These are phyloP conservation scores for Yamadazyma oceani DNA, from an alignment of 1,139 yeast genomes.

Conservation along the genomic window DNA sequence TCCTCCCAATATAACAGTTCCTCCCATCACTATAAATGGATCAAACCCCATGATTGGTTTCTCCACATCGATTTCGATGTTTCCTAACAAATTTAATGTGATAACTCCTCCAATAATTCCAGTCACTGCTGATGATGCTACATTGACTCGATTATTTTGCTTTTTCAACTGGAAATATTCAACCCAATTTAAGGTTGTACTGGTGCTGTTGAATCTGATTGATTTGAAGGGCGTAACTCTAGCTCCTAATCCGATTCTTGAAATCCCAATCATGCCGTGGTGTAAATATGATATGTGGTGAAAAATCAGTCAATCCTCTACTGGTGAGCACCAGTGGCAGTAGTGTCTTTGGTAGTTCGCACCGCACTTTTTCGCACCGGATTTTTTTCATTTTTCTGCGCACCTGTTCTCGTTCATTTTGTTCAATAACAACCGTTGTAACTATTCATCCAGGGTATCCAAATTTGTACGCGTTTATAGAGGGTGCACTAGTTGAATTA, in stretches of 20 bases:
- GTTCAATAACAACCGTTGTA: constrained; percentile 2
- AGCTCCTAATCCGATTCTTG: constrained; percentile 4
- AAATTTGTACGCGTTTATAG: background rate
- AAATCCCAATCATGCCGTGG: constrained; percentile 1
- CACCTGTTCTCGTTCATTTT: background rate
- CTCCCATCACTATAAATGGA: constrained; percentile 74
- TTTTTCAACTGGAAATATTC: constrained; percentile 76
- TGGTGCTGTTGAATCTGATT: constrained; percentile 5
- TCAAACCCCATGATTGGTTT: constrained; percentile 83
- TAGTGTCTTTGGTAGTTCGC: background rate
- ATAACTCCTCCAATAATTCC: constrained; percentile 66
- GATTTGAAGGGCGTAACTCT: no score
- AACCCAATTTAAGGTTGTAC: constrained; percentile 58
- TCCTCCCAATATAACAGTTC: constrained; percentile 67
- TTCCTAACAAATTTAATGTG: constrained; percentile 78
- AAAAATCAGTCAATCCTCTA: no score
- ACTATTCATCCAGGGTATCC: background rate
- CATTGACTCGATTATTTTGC: constrained; percentile 69
- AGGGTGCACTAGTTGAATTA: constrained; percentile 1
- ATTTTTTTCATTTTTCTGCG: no score
- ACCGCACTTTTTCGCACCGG: no score
- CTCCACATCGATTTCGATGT: constrained; percentile 80
- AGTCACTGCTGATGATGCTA: constrained; percentile 65
- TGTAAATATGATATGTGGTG: no score
- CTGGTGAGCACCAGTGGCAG: background rate